Percentiles rank a stretch among this genome's conserved stretches.
Evolutionary conservation across 2,329 filamentous ascomycete species (phyloP).

Genomic region (Tolypocladium inflatum): DNA sequence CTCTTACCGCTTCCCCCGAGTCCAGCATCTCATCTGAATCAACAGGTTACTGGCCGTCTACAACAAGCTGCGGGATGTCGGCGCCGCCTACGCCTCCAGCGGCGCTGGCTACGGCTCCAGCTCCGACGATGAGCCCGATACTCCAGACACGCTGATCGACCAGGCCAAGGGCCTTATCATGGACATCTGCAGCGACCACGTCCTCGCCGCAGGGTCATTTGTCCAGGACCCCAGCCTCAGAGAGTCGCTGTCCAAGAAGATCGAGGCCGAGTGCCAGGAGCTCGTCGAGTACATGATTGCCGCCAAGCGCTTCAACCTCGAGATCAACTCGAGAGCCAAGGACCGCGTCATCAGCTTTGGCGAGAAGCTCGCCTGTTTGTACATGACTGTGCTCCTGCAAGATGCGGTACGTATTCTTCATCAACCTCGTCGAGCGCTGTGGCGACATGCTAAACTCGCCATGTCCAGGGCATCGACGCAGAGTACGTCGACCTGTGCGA

Average conservation of each 20-base stretch:
- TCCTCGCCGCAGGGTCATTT: slow-evolving; percentile 57
- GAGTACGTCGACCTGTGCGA: slow-evolving; percentile 88
- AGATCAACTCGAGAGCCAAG: slow-evolving; percentile 70
- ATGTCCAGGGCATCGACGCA: slow-evolving; percentile 58
- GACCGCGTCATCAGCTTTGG: slow-evolving; percentile 90
- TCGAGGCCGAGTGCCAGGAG: slow-evolving; percentile 71
- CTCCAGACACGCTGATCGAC: slow-evolving; percentile 44
- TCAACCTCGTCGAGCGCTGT: background rate
- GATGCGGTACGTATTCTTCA: slow-evolving; percentile 44
- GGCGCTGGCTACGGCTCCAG: slow-evolving; percentile 34
- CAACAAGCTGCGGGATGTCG: slow-evolving; percentile 44
- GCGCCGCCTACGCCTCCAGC: slow-evolving; percentile 33
- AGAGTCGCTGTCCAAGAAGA: slow-evolving; percentile 51
- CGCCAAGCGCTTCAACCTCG: slow-evolving; percentile 57
- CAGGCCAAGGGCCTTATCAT: slow-evolving; percentile 68
- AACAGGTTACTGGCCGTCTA: slow-evolving; percentile 51
- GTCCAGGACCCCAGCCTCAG: slow-evolving; percentile 48
- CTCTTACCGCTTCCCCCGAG: background rate
- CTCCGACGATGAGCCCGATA: slow-evolving; percentile 40
- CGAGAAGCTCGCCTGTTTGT: slow-evolving; percentile 89
- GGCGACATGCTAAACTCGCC: background rate
- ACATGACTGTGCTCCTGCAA: slow-evolving; percentile 76
- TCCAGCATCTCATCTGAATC: background rate
- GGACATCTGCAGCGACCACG: slow-evolving; percentile 75
- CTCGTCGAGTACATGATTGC: slow-evolving; percentile 64